Base-by-base conservation (phyloP, 306 rosid species). In the Ormosia emarginata region DNA sequence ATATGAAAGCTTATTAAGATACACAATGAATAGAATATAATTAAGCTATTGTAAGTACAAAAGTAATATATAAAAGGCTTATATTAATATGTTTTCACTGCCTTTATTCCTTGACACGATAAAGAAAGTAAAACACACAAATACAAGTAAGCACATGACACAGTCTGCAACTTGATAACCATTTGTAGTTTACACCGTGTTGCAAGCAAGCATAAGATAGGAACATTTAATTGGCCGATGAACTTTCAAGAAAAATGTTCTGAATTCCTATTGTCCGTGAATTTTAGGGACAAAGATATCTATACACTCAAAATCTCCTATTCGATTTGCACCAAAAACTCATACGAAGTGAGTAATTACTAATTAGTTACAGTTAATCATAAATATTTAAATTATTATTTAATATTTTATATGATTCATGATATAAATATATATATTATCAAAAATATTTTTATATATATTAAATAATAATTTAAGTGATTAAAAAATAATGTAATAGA, bases 61-160 rank as follows among this genome's bases (percentile, higher is more conserved):
- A 82, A 77, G 44, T 72, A 39, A 59, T 15, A 6, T 13, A 13
- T 2, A 15, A 36, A 4, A 46, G 15, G 61, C 3, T 15, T 78
- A 44, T 43, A 53, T 74, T 52, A 41, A 39, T 70, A 53, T 52
- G 10, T 10, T 67, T 65, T 73, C 24, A 7, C 3, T 43, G 57
- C 18, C 87, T 88, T 86, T 86, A 84, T 88, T 86, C 87, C 39
- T 10, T 77, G 79, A 67, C 79, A 50, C 55, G 79, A 64, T 77
- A 67, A 75, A 10, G 58, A 66, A 74, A 75, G 79, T 47, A 57
- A n/a, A 67, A 34, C 57, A 39, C 73, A 41, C 36, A 9, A 39
- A 46, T 17, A 46, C 37, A 67, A 64, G 79, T 32, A 81, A 66
- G 75, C 79, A 30, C 72, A 39, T 14, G 36, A 69, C 14, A 80